Conservation (phyloP, 2,329 filamentous ascomycete species). For the Monilinia vaccinii-corymbosi region DNA sequence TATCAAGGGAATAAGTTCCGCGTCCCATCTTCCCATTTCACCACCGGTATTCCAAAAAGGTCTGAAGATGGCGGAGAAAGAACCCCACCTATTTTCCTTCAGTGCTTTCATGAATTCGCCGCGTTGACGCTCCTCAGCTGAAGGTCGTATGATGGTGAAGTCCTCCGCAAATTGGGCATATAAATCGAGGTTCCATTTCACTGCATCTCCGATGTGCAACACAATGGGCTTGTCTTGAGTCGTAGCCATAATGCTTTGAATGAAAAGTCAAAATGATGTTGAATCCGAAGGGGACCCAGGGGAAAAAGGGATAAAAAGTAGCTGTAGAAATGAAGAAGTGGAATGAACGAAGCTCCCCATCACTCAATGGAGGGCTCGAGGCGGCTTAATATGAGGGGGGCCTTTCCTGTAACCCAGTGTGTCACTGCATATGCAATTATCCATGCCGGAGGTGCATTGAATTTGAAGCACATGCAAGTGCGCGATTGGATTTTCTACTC, state of each 20-base stretch:
- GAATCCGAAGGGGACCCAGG: not conserved
- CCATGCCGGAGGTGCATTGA: not conserved
- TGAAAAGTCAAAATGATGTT: not conserved
- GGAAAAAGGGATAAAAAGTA: not conserved
- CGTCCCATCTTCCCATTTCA: constrained; percentile 56
- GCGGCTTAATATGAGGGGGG: not conserved
- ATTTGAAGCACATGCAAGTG: not conserved
- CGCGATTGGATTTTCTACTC: too few species aligned
- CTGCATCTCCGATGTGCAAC: constrained; percentile 29
- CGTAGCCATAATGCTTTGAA: not conserved
- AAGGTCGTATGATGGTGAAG: constrained; percentile 40
- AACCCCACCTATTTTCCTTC: constrained; percentile 43
- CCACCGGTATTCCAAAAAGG: constrained; percentile 57
- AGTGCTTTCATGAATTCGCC: constrained; percentile 41
- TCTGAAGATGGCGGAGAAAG: constrained; percentile 43
- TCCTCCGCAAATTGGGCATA: constrained; percentile 33
- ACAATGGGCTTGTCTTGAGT: constrained; percentile 22
- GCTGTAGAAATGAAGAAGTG: not conserved
- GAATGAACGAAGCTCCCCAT: not conserved
- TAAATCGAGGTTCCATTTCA: constrained; percentile 26
- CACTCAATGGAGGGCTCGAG: too few species aligned
- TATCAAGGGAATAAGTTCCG: constrained; percentile 45
- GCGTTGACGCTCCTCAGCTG: constrained; percentile 41
- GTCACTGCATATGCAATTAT: constrained; percentile 3
- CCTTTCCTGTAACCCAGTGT: not conserved